phyloP scores from a whole-genome alignment of 2,329 filamentous ascomycete species.

The Alternaria sp. region DNA sequence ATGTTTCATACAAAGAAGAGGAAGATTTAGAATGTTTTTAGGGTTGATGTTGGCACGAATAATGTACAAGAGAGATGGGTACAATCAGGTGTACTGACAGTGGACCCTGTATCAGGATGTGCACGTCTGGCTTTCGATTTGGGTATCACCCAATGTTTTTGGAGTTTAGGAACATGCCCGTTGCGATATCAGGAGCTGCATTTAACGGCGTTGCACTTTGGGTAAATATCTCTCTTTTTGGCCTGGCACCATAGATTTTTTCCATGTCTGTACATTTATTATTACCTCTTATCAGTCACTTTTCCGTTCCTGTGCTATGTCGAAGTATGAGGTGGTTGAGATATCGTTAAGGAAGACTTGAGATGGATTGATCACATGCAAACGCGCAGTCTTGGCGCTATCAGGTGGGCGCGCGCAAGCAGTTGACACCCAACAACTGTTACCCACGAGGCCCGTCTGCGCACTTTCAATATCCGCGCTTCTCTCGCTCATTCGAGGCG shows the following conservation, averaged over 20 bases:
- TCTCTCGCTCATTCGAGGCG: background rate
- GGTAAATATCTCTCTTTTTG: background rate
- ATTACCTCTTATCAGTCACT: background rate
- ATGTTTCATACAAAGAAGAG: conserved; percentile 29
- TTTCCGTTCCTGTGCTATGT: background rate
- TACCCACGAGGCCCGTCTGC: background rate
- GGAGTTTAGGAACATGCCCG: background rate
- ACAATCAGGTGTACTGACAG: background rate
- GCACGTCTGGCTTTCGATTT: background rate
- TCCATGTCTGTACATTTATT: background rate
- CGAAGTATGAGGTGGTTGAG: background rate
- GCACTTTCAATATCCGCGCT: background rate
- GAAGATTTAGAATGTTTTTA: conserved; percentile 4
- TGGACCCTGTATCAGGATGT: background rate
- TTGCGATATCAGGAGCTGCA: background rate
- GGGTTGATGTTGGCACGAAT: background rate
- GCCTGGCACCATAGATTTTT: background rate
- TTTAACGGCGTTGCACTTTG: background rate
- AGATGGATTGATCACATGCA: background rate
- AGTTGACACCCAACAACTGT: background rate
- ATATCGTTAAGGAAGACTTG: background rate
- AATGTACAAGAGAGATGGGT: background rate
- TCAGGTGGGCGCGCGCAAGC: background rate
- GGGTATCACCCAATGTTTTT: background rate
- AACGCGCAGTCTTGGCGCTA: background rate